Conservation (phyloP, 202 grass and related monocot genomes). For the Saccharum hybrid region DNA sequence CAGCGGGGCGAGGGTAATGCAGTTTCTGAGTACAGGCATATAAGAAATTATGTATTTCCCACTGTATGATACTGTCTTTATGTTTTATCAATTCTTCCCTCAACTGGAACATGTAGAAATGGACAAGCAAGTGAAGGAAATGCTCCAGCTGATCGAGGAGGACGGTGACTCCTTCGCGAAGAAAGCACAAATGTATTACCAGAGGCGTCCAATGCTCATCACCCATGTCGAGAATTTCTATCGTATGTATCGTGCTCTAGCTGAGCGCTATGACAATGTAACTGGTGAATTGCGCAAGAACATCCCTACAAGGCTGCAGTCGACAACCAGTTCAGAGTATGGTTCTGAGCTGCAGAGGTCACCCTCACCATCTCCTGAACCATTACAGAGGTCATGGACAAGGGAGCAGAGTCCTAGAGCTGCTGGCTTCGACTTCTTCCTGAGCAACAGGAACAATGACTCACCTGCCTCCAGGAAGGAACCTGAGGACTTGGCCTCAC, state of each 20-base stretch:
- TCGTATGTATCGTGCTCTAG: conserved; percentile 87
- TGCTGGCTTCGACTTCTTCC: conserved; percentile 76
- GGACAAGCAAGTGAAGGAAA: conserved; percentile 93
- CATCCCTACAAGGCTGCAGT: conserved; percentile 68
- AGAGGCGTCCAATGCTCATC: conserved; percentile 81
- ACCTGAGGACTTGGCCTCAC: conserved; percentile 52
- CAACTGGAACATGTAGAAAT: conserved; percentile 71
- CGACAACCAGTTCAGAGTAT: conserved; percentile 49
- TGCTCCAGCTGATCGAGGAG: conserved; percentile 86
- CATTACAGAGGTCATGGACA: conserved; percentile 51
- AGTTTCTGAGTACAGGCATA: neutral
- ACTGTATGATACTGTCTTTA: neutral
- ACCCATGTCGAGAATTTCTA: conserved; percentile 82
- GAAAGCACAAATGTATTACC: conserved; percentile 92
- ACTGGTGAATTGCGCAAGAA: conserved; percentile 85
- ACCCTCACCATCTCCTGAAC: conserved; percentile 58
- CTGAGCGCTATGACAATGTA: conserved; percentile 87
- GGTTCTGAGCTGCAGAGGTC: conserved; percentile 56
- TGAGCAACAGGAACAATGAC: conserved; percentile 55
- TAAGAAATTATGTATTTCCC: neutral
- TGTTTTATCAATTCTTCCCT: conserved; percentile 28
- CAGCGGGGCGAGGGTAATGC: neutral
- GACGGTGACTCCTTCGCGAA: conserved; percentile 85
- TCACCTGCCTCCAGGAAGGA: conserved; percentile 62
- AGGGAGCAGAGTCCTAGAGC: conserved; percentile 63